Evolutionary conservation across 441 rosid genomes (phyloP).

Genomic region (Hura crepitans): DNA sequence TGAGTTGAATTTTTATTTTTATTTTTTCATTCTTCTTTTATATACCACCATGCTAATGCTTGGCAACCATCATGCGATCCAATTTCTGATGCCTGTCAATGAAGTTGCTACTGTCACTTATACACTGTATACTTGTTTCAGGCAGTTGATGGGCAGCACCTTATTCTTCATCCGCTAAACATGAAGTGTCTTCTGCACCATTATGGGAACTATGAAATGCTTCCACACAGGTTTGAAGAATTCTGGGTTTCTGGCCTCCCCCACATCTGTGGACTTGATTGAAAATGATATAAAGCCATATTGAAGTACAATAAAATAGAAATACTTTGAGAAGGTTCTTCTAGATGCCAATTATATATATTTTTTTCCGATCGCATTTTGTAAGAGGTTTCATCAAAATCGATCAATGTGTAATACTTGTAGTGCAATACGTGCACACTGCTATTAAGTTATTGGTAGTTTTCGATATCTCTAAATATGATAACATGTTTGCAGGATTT

Average conservation of each 20-base stretch:
- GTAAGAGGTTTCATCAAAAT: neutral
- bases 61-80: neutral
- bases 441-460: neutral
- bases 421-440: neutral
- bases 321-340: neutral
- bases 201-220: conserved; percentile 72
- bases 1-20: neutral
- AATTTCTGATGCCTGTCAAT: too few species aligned
- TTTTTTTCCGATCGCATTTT: neutral
- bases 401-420: neutral
- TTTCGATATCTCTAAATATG: neutral
- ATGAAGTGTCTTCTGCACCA: conserved; percentile 88
- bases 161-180: conserved; percentile 80
- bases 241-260: conserved; percentile 1
- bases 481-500: neutral
- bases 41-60: neutral
- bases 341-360: neutral
- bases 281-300: neutral
- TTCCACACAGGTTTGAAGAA: conserved; percentile 70
- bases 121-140: conserved; percentile 37
- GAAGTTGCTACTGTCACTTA: conserved; percentile 6
- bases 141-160: conserved; percentile 91
- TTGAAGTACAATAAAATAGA: neutral
- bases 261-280: neutral
- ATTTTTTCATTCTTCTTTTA: neutral